phyloP scores from a whole-genome alignment of 768 basidiomycete species.

The Rhodotorula diobovata region DNA sequence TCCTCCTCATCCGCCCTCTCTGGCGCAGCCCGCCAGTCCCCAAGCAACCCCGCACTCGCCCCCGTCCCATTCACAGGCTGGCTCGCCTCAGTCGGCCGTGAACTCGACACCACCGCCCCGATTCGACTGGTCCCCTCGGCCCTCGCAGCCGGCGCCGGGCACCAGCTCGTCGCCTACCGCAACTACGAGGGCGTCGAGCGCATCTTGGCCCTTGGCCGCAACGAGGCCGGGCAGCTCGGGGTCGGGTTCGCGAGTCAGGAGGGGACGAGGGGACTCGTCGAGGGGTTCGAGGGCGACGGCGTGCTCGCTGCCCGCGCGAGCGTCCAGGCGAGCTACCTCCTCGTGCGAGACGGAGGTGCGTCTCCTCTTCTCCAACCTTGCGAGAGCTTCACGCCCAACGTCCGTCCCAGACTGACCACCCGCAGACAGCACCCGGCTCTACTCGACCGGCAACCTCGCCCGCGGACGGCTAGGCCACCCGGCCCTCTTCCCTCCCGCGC shows the following conservation, averaged over 20 bases:
- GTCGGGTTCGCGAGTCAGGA: conserved; percentile 32
- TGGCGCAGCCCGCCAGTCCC: not conserved
- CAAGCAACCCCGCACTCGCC: conserved; percentile 20
- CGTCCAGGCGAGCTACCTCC: conserved; percentile 21
- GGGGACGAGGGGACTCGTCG: conserved; percentile 30
- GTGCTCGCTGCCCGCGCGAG: not conserved
- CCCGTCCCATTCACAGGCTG: conserved; percentile 19
- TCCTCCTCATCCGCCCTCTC: not conserved
- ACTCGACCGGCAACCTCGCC: conserved; percentile 19
- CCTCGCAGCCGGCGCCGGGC: conserved; percentile 5
- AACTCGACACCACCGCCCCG: conserved; percentile 1
- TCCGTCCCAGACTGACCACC: too few species aligned
- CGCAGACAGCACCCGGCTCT: conserved; percentile 22
- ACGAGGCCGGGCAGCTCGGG: conserved; percentile 31
- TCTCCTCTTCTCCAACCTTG: not conserved
- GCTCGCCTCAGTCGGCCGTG: conserved; percentile 29
- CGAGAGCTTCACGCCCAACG: too few species aligned
- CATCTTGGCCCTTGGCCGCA: conserved; percentile 26
- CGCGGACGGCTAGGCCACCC: conserved; percentile 26
- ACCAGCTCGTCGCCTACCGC: conserved; percentile 19
- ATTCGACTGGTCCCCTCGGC: not conserved
- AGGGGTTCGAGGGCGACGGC: conserved; percentile 34
- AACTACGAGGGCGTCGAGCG: conserved; percentile 16
- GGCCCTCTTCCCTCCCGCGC: not conserved
- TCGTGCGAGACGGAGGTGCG: conserved; percentile 17